Evolutionary conservation across 2,329 filamentous ascomycete genomes (phyloP).

Genomic region (Bipolaris cookei): DNA sequence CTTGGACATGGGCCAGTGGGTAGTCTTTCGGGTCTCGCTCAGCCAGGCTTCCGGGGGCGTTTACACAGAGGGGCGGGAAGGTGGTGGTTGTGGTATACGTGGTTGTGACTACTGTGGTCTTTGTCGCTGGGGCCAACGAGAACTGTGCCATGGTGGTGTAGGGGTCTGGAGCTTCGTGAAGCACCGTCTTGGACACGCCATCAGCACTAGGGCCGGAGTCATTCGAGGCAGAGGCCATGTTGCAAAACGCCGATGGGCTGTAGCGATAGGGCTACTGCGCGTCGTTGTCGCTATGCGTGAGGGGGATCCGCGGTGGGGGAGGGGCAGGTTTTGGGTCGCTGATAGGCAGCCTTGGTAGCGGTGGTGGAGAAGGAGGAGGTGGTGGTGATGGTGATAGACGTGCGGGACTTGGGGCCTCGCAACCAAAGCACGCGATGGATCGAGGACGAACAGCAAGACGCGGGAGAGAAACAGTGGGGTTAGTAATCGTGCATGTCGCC

Average conservation of each 20-base stretch:
- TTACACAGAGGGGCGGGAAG: conserved; percentile 84
- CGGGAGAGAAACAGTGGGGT: conserved; percentile 2
- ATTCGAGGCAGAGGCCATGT: conserved; percentile 41
- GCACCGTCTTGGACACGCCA: conserved; percentile 34
- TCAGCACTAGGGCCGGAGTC: conserved; percentile 33
- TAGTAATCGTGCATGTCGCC: conserved; percentile 21
- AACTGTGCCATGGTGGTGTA: conserved; percentile 63
- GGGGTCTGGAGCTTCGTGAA: conserved; percentile 36
- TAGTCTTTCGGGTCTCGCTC: conserved; percentile 87
- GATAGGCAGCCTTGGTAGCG: neutral
- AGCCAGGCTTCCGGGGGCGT: conserved; percentile 71
- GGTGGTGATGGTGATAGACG: conserved; percentile 7
- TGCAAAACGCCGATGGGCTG: conserved; percentile 16
- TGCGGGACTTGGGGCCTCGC: conserved; percentile 12
- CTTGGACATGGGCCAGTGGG: conserved; percentile 81
- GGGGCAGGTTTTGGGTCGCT: neutral
- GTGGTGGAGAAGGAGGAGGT: conserved; percentile 7
- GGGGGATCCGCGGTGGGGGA: neutral
- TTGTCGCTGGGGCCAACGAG: conserved; percentile 67
- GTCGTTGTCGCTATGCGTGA: neutral
- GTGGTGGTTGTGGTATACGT: conserved; percentile 85
- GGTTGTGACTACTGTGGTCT: conserved; percentile 78
- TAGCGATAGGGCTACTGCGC: neutral
- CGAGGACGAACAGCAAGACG: conserved; percentile 13
- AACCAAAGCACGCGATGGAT: conserved; percentile 18